Percentiles rank a stretch among this genome's conserved stretches.
Conservation (phyloP, 2,329 filamentous ascomycete genomes). For the Stylonectria norvegica region DNA sequence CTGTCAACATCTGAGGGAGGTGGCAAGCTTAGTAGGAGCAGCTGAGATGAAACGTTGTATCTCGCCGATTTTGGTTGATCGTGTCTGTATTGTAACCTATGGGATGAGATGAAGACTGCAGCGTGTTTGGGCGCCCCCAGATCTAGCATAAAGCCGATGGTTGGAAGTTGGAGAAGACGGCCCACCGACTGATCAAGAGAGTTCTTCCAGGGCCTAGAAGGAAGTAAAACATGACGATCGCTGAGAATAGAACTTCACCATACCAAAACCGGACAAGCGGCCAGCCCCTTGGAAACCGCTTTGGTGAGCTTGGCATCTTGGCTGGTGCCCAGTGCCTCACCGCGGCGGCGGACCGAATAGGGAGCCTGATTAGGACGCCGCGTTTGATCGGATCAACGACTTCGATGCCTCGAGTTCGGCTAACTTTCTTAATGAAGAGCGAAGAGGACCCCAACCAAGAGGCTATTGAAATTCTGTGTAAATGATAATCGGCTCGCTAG, state of each 20-base stretch:
- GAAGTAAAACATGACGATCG: constrained; percentile 9
- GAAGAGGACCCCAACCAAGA: too few species aligned
- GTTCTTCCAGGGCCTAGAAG: constrained; percentile 4
- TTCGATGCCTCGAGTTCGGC: too few species aligned
- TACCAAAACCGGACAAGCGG: constrained; percentile 7
- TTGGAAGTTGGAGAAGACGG: not conserved
- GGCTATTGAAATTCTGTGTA: too few species aligned
- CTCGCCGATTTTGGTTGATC: too few species aligned
- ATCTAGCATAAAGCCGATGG: too few species aligned
- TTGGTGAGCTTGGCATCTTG: constrained; percentile 1
- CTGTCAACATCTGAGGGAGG: not conserved
- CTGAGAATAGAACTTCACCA: constrained; percentile 21
- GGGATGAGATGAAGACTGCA: not conserved
- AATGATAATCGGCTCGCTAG: too few species aligned
- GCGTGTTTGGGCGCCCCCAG: not conserved
- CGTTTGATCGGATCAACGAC: too few species aligned
- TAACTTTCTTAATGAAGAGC: too few species aligned
- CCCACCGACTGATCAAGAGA: not conserved
- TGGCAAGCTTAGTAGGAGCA: not conserved
- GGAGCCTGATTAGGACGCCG: too few species aligned
- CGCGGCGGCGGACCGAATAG: not conserved
- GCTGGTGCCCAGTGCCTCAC: constrained; percentile 13
- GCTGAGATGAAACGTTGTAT: constrained; percentile 1
- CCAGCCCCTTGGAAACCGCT: constrained; percentile 8
- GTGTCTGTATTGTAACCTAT: too few species aligned